Conservation (phyloP, 1,139 yeast genomes). For the Taphrina populina region DNA sequence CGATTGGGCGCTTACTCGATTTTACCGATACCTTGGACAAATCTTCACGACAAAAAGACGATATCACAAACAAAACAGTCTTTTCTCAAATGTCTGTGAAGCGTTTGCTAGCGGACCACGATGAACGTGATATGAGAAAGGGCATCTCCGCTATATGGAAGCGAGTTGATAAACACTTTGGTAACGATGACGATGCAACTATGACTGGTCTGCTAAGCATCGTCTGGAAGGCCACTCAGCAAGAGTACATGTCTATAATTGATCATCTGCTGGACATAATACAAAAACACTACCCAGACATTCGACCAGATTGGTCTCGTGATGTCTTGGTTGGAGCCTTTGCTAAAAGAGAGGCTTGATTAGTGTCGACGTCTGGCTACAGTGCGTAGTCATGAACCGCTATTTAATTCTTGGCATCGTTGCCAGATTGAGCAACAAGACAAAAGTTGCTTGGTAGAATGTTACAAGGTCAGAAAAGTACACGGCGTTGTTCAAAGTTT, state of each 20-base stretch:
- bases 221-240: conserved; percentile 56
- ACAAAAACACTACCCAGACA: conserved; percentile 51
- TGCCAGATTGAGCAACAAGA: too few species aligned
- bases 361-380: too few species aligned
- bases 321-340: conserved; percentile 7
- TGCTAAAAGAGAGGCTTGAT: conserved; percentile 4
- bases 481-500: too few species aligned
- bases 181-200: conserved; percentile 43
- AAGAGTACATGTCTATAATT: conserved; percentile 52
- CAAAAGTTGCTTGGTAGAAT: too few species aligned
- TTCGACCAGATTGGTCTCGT: conserved; percentile 14
- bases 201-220: conserved; percentile 1
- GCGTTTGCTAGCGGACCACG: conserved; percentile 57
- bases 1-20: conserved; percentile 64
- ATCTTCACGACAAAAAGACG: conserved; percentile 45
- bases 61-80: conserved; percentile 62
- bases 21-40: conserved; percentile 66
- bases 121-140: conserved; percentile 57
- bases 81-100: conserved; percentile 61
- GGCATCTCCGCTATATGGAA: conserved; percentile 59
- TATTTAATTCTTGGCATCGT: too few species aligned
- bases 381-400: too few species aligned
- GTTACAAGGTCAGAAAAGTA: too few species aligned
- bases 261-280: conserved; percentile 49
- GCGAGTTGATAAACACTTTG: conserved; percentile 62